Base-by-base conservation (phyloP, 1,284 basidiomycete genomes). In the Marasmius tenuissimus region DNA sequence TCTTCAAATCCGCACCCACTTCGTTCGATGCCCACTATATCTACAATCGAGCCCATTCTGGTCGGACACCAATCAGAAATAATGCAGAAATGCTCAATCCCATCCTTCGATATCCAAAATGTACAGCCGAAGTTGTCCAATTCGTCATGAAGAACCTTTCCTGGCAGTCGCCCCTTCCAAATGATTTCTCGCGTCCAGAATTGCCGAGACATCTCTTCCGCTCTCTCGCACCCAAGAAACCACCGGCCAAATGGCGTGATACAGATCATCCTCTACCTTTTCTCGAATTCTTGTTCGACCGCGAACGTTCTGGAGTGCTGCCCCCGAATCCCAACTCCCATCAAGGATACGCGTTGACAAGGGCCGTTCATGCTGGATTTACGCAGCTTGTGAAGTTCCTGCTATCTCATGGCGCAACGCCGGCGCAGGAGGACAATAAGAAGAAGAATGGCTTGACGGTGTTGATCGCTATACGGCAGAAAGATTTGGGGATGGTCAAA, bases 301-400 rank as follows among this genome's bases (percentile, higher is more conserved):
- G 18, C 76, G 76, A 40, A 75, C 80, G 7, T 72, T 73, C 1
- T 40, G 20, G 20, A n/a, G 20, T 84, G 10, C 72, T 72, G 7
- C 68, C 67, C 60, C 84, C 76, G 38, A 77, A 85, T 38, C 68
- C 81, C 9, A 85, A 94, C 71, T 82, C 88, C 6, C 80, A 89
- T 72, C 80, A 85, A 1, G 93, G 93, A 0, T 96, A 94, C 68
- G 87, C 90, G 0, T 82, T 96, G 37, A 86, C 86, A 9, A 87
- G 85, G 62, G 91, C 93, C 1, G 91, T 93, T 0, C 79, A 88
- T 51, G 85, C 83, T 0, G 77, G 79, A 12, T 88, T 88, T 66
- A 66, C 81, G 0, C 85, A 86, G 1, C 82, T 96, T 4, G 78
- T 94, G 2, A 77, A 74, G 45, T 89, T 91, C 64, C 79, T 96